Base-by-base conservation (phyloP, 495 filamentous ascomycete species). In the Letharia columbiana region DNA sequence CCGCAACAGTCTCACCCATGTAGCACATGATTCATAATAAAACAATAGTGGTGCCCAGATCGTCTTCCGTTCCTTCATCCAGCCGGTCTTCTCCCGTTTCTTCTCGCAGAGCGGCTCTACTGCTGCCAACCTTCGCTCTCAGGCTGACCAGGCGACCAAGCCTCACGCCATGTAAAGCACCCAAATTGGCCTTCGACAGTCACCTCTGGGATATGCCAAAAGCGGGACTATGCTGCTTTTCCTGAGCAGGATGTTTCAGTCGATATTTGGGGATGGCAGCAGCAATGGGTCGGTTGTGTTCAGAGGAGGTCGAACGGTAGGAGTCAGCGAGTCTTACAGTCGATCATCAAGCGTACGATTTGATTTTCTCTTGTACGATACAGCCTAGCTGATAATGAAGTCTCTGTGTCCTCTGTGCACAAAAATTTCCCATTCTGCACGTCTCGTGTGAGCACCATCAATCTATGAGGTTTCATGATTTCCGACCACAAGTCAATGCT, bases 41-140 rank as follows among this genome's bases (percentile, higher is more conserved):
- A 20, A 35, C n/a, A 70, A 57, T 71, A 97, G 94, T 74, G 95
- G 94, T 75, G 93, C 94, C 72, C 90, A 97, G 79, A 77, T 97
- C 72, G 83, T 99, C 81, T 99, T 97, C 89, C 87, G 90, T 77
- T 96, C 92, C 61, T 89, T 98, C 83, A 78, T 99, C 72, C 89
- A 92, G 75, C 94, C 94, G 59, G 81, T 95, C 70, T 87, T 96
- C 73, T 86, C 88, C 76, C 91, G 90, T 73, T 92, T 96, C 87
- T 98, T 98, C 85, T 76, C 81, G 69, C 73, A 81, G 73, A 75
- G 78, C 67, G 82, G 85, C 71, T 89, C 88, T 61, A 92, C 92
- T 73, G 89, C 94, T 71, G 85, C 90, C 74, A 90, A 91, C 80
- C 89, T 98, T 68, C 90, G 91, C 62, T 89, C 91, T 67, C 91